Evolutionary conservation across 1,139 yeast species (phyloP).

Genomic region (Blastobotrys buckinghamii): DNA sequence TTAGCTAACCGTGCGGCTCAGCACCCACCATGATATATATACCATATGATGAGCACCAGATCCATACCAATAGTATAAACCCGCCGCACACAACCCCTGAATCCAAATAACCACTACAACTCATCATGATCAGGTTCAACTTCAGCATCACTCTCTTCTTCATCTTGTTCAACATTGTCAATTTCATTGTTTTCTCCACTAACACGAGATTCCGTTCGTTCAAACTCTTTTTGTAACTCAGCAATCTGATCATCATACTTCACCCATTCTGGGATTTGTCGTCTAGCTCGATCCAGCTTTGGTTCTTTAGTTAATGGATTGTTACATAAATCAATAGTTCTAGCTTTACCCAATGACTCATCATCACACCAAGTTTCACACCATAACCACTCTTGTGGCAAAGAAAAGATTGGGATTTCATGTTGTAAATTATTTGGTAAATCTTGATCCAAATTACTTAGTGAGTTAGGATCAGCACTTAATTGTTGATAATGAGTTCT

Average conservation of each 20-base stretch:
- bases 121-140: constrained; percentile 30
- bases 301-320: constrained; percentile 77
- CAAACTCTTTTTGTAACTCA: constrained; percentile 25
- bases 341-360: constrained; percentile 53
- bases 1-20: too few species aligned
- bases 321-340: constrained; percentile 76
- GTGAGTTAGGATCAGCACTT: constrained; percentile 71
- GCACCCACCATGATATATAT: too few species aligned
- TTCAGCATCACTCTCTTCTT: constrained; percentile 3
- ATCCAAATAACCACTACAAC: too few species aligned
- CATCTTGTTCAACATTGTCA: constrained; percentile 2
- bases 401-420: constrained; percentile 57
- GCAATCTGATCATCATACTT: constrained; percentile 53
- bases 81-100: too few species aligned
- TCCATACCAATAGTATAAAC: too few species aligned
- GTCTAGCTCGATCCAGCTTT: constrained; percentile 63
- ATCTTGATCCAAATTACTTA: constrained; percentile 86
- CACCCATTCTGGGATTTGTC: constrained; percentile 76
- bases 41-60: too few species aligned
- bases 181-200: constrained; percentile 16
- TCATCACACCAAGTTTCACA: constrained; percentile 93
- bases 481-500: constrained; percentile 84
- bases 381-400: constrained; percentile 87
- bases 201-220: not conserved
- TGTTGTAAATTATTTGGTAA: constrained; percentile 80